phyloP scores from a whole-genome alignment of 805 yeast genomes.

The Metschnikowia koreensis region DNA sequence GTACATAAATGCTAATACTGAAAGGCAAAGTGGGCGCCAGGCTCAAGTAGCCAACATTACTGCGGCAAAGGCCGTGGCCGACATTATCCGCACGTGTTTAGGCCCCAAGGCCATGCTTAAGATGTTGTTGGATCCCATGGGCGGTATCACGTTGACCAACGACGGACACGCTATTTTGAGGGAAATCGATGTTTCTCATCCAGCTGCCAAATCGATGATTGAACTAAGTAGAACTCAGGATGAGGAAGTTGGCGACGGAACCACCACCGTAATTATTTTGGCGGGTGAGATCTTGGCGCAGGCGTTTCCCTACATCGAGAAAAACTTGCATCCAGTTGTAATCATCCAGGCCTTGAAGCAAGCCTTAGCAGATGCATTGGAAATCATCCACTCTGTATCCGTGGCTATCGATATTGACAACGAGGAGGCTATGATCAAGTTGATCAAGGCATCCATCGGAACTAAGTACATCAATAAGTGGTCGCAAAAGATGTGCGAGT shows the following conservation, averaged over 20 bases:
- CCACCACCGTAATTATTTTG: conserved; percentile 92
- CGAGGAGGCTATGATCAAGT: conserved; percentile 81
- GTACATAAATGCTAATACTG: conserved; percentile 71
- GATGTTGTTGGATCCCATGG: conserved; percentile 95
- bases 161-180: conserved; percentile 98
- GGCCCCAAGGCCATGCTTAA: conserved; percentile 99
- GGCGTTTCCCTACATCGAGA: conserved; percentile 89
- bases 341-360: conserved; percentile 91
- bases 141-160: conserved; percentile 93
- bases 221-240: conserved; percentile 96
- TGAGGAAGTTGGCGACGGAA: conserved; percentile 98
- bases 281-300: conserved; percentile 98
- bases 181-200: conserved; percentile 96
- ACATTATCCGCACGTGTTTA: conserved; percentile 93
- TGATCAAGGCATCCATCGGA: conserved; percentile 90
- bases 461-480: conserved; percentile 91
- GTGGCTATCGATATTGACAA: conserved; percentile 79
- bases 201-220: conserved; percentile 98
- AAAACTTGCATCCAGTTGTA: conserved; percentile 94
- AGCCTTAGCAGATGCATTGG: conserved; percentile 87
- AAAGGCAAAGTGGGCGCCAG: conserved; percentile 93
- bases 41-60: conserved; percentile 97
- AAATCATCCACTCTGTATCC: conserved; percentile 79
- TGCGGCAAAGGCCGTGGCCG: conserved; percentile 99
- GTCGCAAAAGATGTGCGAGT: conserved; percentile 86